Base-by-base conservation (phyloP, 805 yeast genomes). In the Candida broadrunensis region DNA sequence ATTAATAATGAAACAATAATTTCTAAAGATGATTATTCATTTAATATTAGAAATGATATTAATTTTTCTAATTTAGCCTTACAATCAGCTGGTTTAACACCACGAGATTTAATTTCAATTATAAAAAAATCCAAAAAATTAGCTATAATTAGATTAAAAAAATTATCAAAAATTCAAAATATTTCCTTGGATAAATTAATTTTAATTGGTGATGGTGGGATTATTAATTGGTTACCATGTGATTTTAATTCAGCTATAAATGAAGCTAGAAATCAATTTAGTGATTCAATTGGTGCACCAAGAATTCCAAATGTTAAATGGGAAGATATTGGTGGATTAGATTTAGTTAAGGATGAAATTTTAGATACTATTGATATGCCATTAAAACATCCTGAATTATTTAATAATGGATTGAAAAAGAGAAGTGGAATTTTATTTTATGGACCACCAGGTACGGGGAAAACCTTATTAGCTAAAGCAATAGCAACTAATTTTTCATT, bases 391-490 rank as follows among this genome's bases (percentile, higher is more conserved):
- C 98, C 98, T 0, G 95, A 88, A 50, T 67, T 93, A 42, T 91
- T 91, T 63, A 76, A 81, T 37, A 81, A 82, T 35, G 98, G 98
- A 0, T 78, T 93, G 58, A 91, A 93, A 61, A 91, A 91, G 58
- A 76, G 99, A 62, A 83, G 95, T 55, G 99, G 99, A 36, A 86
- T 93, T 29, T 65, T 93, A 47, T 89, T 93, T 60, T 93, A 93
- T 65, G 99, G 99, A 0, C 99, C 99, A 0, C 99, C 99, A 0
- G 99, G 99, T 18, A 93, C 99, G 0, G 99, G 99, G 51, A 93
- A 93, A 59, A 93, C 99, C 0, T 70, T 93, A 21, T 72, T 93
- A 44, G 99, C 99, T 11, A 93, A 93, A 61, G 98, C 98, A 0
- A 93, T 93, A 51, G 99, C 99, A 2, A 88, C 97, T 0, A 88